Evolutionary conservation across 2,329 filamentous ascomycete genomes (phyloP).

Genomic region (Sarocladium brachiariae): DNA sequence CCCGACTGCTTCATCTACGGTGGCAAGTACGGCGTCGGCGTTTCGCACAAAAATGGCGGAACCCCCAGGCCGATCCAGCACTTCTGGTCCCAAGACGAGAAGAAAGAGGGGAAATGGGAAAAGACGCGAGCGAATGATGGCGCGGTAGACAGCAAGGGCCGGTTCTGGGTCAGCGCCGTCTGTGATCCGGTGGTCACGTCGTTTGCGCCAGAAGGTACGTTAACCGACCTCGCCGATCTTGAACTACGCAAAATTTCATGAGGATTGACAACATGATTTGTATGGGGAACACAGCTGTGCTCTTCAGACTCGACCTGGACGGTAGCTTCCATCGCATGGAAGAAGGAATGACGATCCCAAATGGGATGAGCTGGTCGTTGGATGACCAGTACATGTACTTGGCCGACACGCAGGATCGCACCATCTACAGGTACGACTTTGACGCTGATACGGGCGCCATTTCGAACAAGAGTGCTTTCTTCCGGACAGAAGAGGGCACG

Average conservation of each 20-base stretch:
- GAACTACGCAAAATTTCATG: no score
- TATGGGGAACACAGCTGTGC: slow-evolving; percentile 5
- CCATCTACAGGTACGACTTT: slow-evolving; percentile 13
- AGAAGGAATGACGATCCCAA: slow-evolving; percentile 12
- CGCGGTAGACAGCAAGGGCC: slow-evolving; percentile 13
- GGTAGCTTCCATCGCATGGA: slow-evolving; percentile 11
- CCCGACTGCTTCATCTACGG: slow-evolving; percentile 15
- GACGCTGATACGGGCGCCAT: slow-evolving; percentile 11
- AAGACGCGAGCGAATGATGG: slow-evolving; percentile 16
- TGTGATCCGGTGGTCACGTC: slow-evolving; percentile 13
- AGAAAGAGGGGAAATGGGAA: slow-evolving; percentile 9
- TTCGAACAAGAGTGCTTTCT: slow-evolving; percentile 12
- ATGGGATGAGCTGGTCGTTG: slow-evolving; percentile 16
- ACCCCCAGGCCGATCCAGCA: slow-evolving; percentile 5
- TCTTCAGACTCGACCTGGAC: slow-evolving; percentile 14
- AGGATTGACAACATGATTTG: no score
- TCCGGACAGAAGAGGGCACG: slow-evolving; percentile 13
- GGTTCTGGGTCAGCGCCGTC: slow-evolving; percentile 14
- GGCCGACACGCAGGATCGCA: slow-evolving; percentile 12
- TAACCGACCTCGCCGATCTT: not conserved
- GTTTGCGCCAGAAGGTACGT: slow-evolving; percentile 12
- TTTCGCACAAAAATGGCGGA: slow-evolving; percentile 11
- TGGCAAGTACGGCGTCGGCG: slow-evolving; percentile 15
- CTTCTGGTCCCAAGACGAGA: slow-evolving; percentile 13
- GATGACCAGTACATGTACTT: slow-evolving; percentile 14